Evolutionary conservation across 257 asterid species (phyloP), one percentile per base, ranked within the genome.

Genomic region (Przewalskia tangutica): DNA sequence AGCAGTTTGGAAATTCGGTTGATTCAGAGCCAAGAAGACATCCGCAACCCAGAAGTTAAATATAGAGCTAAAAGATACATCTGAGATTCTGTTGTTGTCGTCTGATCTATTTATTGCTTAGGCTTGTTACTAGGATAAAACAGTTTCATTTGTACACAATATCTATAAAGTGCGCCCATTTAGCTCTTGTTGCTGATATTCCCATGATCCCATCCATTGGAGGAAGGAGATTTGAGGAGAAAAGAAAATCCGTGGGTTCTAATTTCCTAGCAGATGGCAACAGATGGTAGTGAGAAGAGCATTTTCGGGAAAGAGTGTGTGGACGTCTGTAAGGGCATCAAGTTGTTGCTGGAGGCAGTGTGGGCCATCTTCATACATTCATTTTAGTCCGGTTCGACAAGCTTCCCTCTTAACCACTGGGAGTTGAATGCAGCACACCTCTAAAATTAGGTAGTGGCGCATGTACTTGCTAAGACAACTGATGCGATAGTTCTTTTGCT

Each of bases 1-100:
- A 94, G 97, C 89, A 90, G 98, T 89, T 89, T 96, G 88, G 99
- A 94, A 89, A 96, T 96, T 84, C 97, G 99, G 65, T 79, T 96
- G 89, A 84, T 96, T 81, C 99, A 94, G 88, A 92, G 98, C 84
- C 97, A 91, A 75, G 98, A 93, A 80, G 91, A 91, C 83, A 93
- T 96, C 81, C 90, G 97, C 77, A 93, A 94, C 85, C 99, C 99
- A 27, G 91, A 94, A 87, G 88, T 94, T 89, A 94, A 89, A 82
- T 94, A 83, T 89, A 86, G 83, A 82, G 97, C 98, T n/a, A 91
- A 91, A 84, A 81, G 54, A 83, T 96, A 94, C 86, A 70, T 83
- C 76, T 92, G 81, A 90, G 42, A 80, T 50, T 32, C 53, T 27
- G 18, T 7, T 27, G 32, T 27, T 23, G 60, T 46, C 7, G 6